Base-by-base conservation (phyloP, 257 asterid species). In the Forsythia suspensa region DNA sequence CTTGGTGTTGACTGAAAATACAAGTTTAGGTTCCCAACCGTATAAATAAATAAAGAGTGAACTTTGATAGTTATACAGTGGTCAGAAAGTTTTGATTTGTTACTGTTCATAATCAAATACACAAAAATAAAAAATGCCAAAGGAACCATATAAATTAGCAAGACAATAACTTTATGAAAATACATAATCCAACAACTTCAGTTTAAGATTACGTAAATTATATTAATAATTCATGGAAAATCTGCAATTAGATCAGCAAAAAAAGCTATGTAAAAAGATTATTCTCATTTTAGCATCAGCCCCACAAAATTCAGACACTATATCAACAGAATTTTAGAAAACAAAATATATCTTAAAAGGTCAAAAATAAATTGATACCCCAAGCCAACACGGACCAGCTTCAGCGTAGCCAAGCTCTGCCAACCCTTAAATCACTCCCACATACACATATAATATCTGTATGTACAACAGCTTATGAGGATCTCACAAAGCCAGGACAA, bases 381-480 rank as follows among this genome's bases (percentile, higher is more conserved):
- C 83, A 65, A 59, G 16, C 57, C 63, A 40, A 51, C 72, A 43
- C 24, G 57, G 42, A 69, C 46, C 42, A 78, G 76, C 75, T 52
- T 39, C 37, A 51, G 79, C 59, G 69, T 12, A 71, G 29, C 40
- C 48, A 16, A 55, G 20, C 69, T 66, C 51, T 69, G 57, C 42
- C 59, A 37, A 29, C 71, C n/a, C 55, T 76, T 70, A 68, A 69
- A 81, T 77, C 78, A 61, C 46, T 46, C 51, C 71, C 42, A 70
- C 43, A n/a, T n/a, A 39, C 55, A 74, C 18, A 42, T 34, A 29
- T 34, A 39, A 43, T 38, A 65, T 29, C 86, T 34, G 68, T 48
- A 66, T 77, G 43, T 38, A 75, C 36, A 51, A 75, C 74, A 48
- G 69, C 42, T 7, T 0, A 66, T n/a, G 36, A 61, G 66, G 21